Base-by-base conservation (phyloP, 169 alveolate genomes). In the Eimeria sp. region DNA sequence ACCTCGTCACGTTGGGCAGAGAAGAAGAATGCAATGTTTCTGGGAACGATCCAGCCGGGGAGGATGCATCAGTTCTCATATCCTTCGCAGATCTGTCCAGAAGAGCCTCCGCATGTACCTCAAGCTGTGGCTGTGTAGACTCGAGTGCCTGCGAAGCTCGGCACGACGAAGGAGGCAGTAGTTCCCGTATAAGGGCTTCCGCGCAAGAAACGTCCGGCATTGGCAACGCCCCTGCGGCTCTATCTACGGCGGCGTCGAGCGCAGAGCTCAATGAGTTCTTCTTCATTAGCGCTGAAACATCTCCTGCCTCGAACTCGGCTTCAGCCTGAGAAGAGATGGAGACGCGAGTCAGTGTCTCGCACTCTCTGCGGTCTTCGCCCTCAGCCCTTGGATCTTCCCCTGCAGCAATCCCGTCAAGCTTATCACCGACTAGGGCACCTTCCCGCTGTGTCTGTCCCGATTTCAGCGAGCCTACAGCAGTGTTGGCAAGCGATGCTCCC, bases 221-320 rank as follows among this genome's bases (percentile, higher is more conserved):
- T 37, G 91, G 80, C 71, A 60, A 54, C 62, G 62, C 62, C 52
- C 91, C 91, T 62, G 91, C 91, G 14, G 91, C 91, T 49, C 91
- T 85, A 37, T 85, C 80, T 30, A 82, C 68, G 43, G 90, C 90
- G 33, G 90, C 90, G 30, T 49, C 72, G 49, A 82, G 58, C 25
- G 74, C 46, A 13, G 91, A 37, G 56, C 90, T 54, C 90, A 82
- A 30, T 18, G 87, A 6, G 18, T 23, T 43, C 46, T 49, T 49
- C 27, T 49, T 46, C 66, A 23, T 46, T 8, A 52, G 25, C 20
- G 66, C 30, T 40, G 37, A 46, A 37, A 37, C 62, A 8, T 46
- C 87, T 52, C n/a, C 64, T 62, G 20, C 62, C 30, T 46, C 46
- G 40, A 27, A n/a, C 25, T 43, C 87, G 43, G 37, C 25, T 30